phyloP scores from a whole-genome alignment of 78 protist species.

The Dictyostelium firmibasis region DNA sequence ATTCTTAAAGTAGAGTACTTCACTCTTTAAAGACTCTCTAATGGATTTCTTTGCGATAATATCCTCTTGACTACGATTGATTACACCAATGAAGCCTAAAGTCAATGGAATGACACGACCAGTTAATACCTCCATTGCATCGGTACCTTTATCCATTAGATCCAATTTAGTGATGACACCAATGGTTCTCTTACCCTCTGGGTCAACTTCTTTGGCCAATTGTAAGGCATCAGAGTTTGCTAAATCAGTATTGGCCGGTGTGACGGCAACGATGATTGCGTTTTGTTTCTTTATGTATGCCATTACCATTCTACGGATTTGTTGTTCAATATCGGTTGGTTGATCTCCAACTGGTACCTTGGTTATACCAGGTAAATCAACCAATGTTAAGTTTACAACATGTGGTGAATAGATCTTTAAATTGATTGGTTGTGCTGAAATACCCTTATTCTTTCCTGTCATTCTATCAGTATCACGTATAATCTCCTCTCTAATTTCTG shows the following conservation, averaged over 20 bases:
- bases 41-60: constrained; percentile 86
- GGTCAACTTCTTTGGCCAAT: constrained; percentile 94
- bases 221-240: constrained; percentile 97
- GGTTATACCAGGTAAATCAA: constrained; percentile 98
- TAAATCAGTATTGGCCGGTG: constrained; percentile 97
- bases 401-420: constrained; percentile 93
- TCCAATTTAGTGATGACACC: constrained; percentile 99
- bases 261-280: constrained; percentile 96
- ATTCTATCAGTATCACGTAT: constrained; percentile 91
- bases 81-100: constrained; percentile 91
- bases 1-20: constrained; percentile 87
- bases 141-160: constrained; percentile 97
- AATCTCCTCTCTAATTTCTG: constrained; percentile 90
- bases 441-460: constrained; percentile 91
- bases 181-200: constrained; percentile 93
- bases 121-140: constrained; percentile 93
- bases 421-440: constrained; percentile 93
- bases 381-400: constrained; percentile 95
- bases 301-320: constrained; percentile 87
- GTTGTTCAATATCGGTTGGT: constrained; percentile 93
- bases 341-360: constrained; percentile 97
- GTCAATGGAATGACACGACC: constrained; percentile 87
- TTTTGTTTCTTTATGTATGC: constrained; percentile 88
- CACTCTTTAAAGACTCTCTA: constrained; percentile 88
- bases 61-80: constrained; percentile 91